phyloP scores from a whole-genome alignment of 768 basidiomycete genomes.

The Agrocybe chaxingu region DNA sequence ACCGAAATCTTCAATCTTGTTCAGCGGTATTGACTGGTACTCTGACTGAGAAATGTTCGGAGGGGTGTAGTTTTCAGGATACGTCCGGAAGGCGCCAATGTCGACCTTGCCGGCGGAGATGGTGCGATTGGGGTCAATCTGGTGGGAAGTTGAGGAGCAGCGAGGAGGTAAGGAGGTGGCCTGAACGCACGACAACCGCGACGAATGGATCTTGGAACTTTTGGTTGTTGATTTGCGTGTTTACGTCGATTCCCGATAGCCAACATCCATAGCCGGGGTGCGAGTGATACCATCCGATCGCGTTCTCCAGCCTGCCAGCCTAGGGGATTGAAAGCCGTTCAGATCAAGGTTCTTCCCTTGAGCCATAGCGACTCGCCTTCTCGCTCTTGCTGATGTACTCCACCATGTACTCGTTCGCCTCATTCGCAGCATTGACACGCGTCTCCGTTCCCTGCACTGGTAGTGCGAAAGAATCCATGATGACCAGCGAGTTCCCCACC shows the following conservation, averaged over 20 bases:
- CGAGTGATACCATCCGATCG: conserved; percentile 97
- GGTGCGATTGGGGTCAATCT: conserved; percentile 97
- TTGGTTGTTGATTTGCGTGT: conserved; percentile 94
- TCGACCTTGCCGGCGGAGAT: conserved; percentile 96
- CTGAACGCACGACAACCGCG: conserved; percentile 80
- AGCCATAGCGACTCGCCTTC: conserved; percentile 46
- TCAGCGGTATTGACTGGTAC: conserved; percentile 94
- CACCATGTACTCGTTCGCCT: conserved; percentile 99
- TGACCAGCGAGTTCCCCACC: conserved; percentile 68
- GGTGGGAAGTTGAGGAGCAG: neutral
- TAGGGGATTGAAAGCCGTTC: conserved; percentile 24
- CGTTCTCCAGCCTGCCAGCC: conserved; percentile 83
- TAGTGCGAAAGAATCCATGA: conserved; percentile 96
- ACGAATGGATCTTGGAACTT: conserved; percentile 95
- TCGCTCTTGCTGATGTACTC: conserved; percentile 82
- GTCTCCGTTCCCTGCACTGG: conserved; percentile 99
- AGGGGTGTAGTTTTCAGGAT: conserved; percentile 92
- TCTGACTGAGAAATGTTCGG: conserved; percentile 67
- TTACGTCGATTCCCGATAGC: conserved; percentile 98
- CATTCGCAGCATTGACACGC: conserved; percentile 91
- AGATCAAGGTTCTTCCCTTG: neutral
- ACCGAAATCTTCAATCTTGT: conserved; percentile 99
- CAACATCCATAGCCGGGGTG: conserved; percentile 98
- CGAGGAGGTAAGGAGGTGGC: neutral
- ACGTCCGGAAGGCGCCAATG: conserved; percentile 95